Evolutionary conservation across 768 basidiomycete species (phyloP), one percentile per base, ranked within the genome.

Genomic region (Favolaschia claudopus): DNA sequence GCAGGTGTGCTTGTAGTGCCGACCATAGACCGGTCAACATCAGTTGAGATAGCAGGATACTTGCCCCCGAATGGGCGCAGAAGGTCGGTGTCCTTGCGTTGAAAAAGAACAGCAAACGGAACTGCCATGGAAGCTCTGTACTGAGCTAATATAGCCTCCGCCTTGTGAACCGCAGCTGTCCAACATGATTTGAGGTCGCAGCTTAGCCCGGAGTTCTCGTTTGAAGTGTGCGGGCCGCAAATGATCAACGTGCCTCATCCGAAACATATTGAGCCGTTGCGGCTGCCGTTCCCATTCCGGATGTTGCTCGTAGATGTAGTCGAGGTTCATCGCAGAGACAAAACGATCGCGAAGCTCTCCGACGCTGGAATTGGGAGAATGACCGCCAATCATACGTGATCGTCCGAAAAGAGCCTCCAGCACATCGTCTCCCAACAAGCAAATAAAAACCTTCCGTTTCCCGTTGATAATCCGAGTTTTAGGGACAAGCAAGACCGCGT

Each of bases 361-460:
- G 29, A 51, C 46, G 5, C 39, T 27, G 20, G 34, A 14, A 31
- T 49, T 32, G 4, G 50, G 48, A 32, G 52, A 22, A 44, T 62
- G 62, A 0, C 58, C 62, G 5, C 58, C 62, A 38, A 39, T 33
- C 62, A 63, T 63, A 27, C 5, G 60, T 5, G 44, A 32, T 14
- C 49, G 31, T 5, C 59, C 60, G 40, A 67, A 68, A 0, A 67
- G 29, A 2, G 46, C 28, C 44, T 68, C 56, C 10, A 68, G 55
- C 5, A 57, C 53, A n/a, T n/a, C n/a, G n/a, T n/a, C n/a, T n/a
- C n/a, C n/a, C n/a, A n/a, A n/a, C n/a, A n/a, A n/a, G n/a, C n/a
- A n/a, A n/a, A n/a, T n/a, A n/a, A 45, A 64, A 33, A 58, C 36
- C 40, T 48, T 10, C 15, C 40, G 17, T 28, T 46, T n/a, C 17